A percentile compares a stretch with the other conserved stretches of the same genome.
Conservation (phyloP, 352 stramenopile species). For the Globisporangium spinosum region DNA sequence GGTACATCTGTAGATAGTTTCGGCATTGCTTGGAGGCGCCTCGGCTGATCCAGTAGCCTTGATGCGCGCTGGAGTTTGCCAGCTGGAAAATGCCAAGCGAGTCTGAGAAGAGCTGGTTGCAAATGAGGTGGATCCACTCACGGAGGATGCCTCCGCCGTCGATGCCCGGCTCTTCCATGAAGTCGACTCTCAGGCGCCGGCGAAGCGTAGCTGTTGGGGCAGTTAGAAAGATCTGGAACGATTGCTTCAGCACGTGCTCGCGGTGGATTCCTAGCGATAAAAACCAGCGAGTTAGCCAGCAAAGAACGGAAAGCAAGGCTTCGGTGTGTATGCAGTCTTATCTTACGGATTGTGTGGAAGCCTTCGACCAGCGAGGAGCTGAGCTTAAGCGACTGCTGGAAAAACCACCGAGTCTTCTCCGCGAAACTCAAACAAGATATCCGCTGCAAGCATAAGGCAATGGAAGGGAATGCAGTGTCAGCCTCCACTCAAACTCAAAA, state of each 20-base stretch:
- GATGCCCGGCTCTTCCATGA: conserved; percentile 75
- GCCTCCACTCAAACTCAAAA: neutral
- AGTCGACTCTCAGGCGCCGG: conserved; percentile 79
- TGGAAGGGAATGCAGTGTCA: neutral
- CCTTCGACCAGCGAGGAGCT: conserved; percentile 48
- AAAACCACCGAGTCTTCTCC: conserved; percentile 68
- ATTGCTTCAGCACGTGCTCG: conserved; percentile 69
- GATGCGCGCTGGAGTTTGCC: conserved; percentile 39
- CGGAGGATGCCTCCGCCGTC: conserved; percentile 76
- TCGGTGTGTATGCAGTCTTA: neutral
- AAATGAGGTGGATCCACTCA: conserved; percentile 80
- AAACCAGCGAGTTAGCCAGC: neutral
- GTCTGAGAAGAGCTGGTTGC: conserved; percentile 54
- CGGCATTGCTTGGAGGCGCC: conserved; percentile 19
- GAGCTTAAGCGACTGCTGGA: conserved; percentile 58
- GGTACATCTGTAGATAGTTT: conserved; percentile 65
- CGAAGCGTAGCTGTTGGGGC: conserved; percentile 45
- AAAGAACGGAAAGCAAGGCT: neutral
- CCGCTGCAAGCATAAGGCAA: conserved; percentile 20
- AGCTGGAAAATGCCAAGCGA: conserved; percentile 44
- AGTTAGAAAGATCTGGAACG: conserved; percentile 52
- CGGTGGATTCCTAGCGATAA: conserved; percentile 44
- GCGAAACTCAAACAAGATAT: conserved; percentile 42
- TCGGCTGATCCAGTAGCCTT: conserved; percentile 67
- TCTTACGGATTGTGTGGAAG: conserved; percentile 66